These are phyloP conservation scores for Hippophae tibetana DNA, from an alignment of 306 rosid genomes.

Conservation along the genomic window DNA sequence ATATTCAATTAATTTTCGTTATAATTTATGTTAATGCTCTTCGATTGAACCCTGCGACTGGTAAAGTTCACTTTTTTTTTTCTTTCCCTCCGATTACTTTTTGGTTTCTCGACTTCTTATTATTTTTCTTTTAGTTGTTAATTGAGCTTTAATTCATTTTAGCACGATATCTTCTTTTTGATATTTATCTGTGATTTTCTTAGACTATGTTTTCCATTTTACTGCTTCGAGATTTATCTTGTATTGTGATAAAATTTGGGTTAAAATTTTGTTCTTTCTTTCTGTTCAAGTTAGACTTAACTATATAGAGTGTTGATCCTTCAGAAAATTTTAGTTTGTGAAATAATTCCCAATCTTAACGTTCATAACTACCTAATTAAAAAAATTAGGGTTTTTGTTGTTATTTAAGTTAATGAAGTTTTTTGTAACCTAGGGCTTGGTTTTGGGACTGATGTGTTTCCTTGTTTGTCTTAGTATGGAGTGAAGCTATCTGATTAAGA, in stretches of 20 bases:
- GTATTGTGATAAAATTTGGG: conserved; percentile 9
- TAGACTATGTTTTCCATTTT: not conserved
- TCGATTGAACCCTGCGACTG: conserved; percentile 38
- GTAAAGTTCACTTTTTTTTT: not conserved
- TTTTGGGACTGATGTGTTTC: conserved; percentile 10
- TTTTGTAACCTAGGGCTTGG: not conserved
- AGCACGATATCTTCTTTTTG: not conserved
- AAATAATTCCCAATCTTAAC: not conserved
- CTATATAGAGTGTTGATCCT: conserved; percentile 4
- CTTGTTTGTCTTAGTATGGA: conserved; percentile 8
- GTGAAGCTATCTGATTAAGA: conserved; percentile 1
- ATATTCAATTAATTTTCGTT: not conserved
- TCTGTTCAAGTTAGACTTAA: conserved; percentile 7
- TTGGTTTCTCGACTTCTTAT: not conserved
- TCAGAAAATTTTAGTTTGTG: not conserved
- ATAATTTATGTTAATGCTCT: conserved; percentile 4
- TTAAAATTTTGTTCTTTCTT: not conserved
- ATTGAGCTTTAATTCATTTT: conserved; percentile 8
- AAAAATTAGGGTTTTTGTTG: conserved; percentile 37
- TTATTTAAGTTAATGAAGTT: not conserved
- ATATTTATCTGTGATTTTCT: too few species aligned
- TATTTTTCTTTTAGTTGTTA: conserved; percentile 12
- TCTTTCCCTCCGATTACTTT: not conserved
- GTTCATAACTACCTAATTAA: conserved; percentile 5
- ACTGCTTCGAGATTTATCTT: conserved; percentile 18